phyloP scores from a whole-genome alignment of 305 asterid species.

The Fraxinus sp. region DNA sequence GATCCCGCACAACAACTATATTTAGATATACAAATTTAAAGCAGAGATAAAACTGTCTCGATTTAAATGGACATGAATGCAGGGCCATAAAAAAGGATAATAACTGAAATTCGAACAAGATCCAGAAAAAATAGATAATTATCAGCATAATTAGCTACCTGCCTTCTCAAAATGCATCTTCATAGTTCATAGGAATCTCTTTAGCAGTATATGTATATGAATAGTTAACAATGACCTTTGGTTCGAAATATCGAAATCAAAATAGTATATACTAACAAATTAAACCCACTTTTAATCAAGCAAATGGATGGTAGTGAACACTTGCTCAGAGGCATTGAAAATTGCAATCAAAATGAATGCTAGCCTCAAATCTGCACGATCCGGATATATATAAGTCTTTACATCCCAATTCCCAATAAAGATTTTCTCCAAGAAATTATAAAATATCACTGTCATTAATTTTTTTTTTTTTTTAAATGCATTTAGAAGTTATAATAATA shows the following conservation, averaged over 20 bases:
- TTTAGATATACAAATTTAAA: neutral
- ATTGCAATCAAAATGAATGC: constrained; percentile 21
- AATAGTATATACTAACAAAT: neutral
- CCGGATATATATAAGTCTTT: constrained; percentile 27
- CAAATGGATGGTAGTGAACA: neutral
- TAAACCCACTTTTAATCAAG: neutral
- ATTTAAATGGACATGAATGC: neutral
- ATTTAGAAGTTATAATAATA: neutral
- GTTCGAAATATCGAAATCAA: neutral
- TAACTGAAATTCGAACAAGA: neutral
- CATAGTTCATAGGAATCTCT: neutral
- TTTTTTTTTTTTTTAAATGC: neutral
- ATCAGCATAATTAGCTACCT: neutral
- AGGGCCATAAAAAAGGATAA: neutral
- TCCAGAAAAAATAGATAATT: neutral
- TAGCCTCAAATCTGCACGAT: constrained; percentile 32
- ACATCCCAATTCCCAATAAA: constrained; percentile 41
- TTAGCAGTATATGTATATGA: neutral
- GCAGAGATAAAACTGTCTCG: neutral
- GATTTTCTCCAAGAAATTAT: constrained; percentile 33
- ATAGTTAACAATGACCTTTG: neutral
- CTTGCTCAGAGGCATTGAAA: constrained; percentile 34
- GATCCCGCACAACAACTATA: neutral
- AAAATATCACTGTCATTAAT: neutral
- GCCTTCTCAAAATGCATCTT: neutral